Evolutionary conservation across 78 protist genomes (phyloP), one percentile per base, ranked within the genome.

Genomic region (Dictyostelium purpureum): DNA sequence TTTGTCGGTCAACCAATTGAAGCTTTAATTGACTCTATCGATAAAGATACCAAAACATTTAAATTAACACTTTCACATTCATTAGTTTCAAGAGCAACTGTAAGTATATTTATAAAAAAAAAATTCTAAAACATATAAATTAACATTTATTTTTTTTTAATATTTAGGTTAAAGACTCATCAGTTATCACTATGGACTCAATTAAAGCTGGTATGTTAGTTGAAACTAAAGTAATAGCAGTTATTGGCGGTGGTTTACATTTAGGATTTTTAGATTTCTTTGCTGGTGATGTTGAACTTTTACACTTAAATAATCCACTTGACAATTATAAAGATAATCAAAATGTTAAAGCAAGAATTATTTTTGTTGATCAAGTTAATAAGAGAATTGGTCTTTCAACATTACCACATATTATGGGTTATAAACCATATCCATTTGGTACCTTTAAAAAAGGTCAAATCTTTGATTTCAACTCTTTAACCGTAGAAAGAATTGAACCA

Each of bases 191-290:
- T n/a, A 73, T 73, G 80, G 83, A 85, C 18, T 73, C 92, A 18
- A 85, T 85, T 66, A 85, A 85, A 63, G 92, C 92, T 14, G 92
- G 92, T 85, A 85, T 85, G 92, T 38, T 85, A 31, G 92, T 85
- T 18, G 92, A 85, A 51, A 45, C 83, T 16, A 85, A 70, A 31
- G 63, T 85, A 9, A 10, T 66, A 16, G 35, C 26, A 33, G 71
- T 85, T 16, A 52, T 71, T 1, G 10, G 21, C 6, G 59, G 73
- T 57, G 92, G 92, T 73, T 21, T 85, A 18, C 56, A 54, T 38
- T 59, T 85, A 4, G 70, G 56, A 18, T 85, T 85, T 26, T 42
- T 85, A 18, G 92, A 85, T 31, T 85, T 47, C 56, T 85, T 85
- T 51, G 63, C 80, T 10, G 92, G 92, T 73, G 92, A 85, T 57